Evolutionary conservation across 192 early-diverging fungal genomes (phyloP), one percentile per base, ranked within the genome.

Genomic region (Backusella sp.): DNA sequence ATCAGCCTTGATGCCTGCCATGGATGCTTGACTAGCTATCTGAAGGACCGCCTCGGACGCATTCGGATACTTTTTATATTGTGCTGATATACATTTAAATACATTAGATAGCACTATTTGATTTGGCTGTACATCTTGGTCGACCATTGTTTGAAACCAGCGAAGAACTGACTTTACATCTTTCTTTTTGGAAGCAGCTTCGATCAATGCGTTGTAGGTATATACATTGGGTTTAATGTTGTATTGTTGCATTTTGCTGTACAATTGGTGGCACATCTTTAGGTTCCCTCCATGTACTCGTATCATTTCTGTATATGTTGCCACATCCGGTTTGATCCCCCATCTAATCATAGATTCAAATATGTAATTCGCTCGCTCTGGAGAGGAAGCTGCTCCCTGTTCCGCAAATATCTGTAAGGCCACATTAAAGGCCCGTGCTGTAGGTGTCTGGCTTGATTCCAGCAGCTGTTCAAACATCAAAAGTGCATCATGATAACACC

Each of bases 121-220:
- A 49, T 83, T 79, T 1, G 82, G 82, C 9, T 41, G 28, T 5
- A 83, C 15, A 3, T 68, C 66, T 0, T 73, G 28, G 4, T 70
- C 53, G 5, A 83, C 19, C 78, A 83, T 73, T 15, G 44, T 35
- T 42, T 77, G 75, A 72, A 83, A 83, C 82, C 82, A 83, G 6
- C 46, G 71, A 19, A 83, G 23, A 15, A 76, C 82, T 11, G 62
- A 52, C 1, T 66, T 32, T 6, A 76, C 30, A 74, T 83, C 70
- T 6, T 52, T 68, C 9, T 62, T 44, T 30, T 66, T 46, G 3
- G 67, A 42, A 66, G 72, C 73, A 4, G 75, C 67, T 9, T 83
- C 59, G 56, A 83, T 79, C 17, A 83, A 32, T 35, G 76, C 76
- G 32, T 67, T 79, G 42, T 72, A 83, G 8, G 67, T 83, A 56